Evolutionary conservation across 306 rosid genomes (phyloP).

Genomic region (Vicia faba): DNA sequence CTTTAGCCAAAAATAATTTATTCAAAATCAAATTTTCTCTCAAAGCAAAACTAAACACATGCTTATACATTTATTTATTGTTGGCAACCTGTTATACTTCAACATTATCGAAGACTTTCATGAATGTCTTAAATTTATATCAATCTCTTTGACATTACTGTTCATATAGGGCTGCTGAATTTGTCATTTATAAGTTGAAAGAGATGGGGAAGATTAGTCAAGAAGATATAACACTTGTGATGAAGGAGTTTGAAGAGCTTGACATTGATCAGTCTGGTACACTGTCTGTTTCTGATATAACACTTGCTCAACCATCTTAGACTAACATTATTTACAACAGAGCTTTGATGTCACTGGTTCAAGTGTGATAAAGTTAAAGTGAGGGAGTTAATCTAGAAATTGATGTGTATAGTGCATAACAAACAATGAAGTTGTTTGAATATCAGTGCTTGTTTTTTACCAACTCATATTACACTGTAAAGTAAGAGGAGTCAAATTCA

Average conservation of each 20-base stretch:
- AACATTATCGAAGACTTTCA: neutral
- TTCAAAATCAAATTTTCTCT: neutral
- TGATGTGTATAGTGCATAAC: neutral
- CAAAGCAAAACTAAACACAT: neutral
- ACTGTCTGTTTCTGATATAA: conserved; percentile 61
- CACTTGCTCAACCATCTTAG: conserved; percentile 61
- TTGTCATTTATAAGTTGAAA: conserved; percentile 71
- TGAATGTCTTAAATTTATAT: neutral
- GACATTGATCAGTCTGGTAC: conserved; percentile 93
- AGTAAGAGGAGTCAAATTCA: neutral
- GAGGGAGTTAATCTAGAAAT: neutral
- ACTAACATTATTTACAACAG: neutral
- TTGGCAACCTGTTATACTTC: too few species aligned
- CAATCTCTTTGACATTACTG: conserved; percentile 4
- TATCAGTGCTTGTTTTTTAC: neutral
- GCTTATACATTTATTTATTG: conserved; percentile 1
- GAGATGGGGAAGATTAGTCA: conserved; percentile 88
- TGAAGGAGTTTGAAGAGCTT: conserved; percentile 81
- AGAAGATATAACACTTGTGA: conserved; percentile 69
- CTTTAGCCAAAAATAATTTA: neutral
- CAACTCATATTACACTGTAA: neutral
- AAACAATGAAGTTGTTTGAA: neutral
- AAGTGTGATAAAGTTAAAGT: neutral
- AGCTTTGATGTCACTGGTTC: neutral
- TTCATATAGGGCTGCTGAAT: conserved; percentile 73